Conservation (phyloP, 116 monocot species). For the Zostera marina region DNA sequence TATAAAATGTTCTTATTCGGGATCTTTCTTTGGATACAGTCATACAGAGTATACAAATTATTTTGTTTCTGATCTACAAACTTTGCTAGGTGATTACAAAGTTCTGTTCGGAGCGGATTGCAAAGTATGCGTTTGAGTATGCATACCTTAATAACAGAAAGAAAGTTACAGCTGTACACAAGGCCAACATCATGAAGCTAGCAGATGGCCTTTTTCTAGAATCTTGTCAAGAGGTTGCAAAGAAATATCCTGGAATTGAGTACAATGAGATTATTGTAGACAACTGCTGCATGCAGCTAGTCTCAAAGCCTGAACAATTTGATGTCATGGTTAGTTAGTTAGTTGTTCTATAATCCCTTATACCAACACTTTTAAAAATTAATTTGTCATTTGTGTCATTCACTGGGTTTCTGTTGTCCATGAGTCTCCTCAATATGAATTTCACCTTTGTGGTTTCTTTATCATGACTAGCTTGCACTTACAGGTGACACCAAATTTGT, state of each 20-base stretch:
- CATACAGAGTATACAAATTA: conserved; percentile 3
- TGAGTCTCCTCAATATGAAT: no score
- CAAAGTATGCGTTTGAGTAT: conserved; percentile 94
- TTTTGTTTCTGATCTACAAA: not conserved
- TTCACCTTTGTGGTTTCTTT: no score
- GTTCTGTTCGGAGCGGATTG: conserved; percentile 89
- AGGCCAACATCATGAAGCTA: conserved; percentile 94
- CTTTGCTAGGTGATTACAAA: conserved; percentile 84
- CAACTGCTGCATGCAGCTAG: conserved; percentile 92
- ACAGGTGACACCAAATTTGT: conserved; percentile 89
- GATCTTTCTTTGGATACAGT: conserved; percentile 2
- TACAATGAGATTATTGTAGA: conserved; percentile 86
- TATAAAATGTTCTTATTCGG: not conserved
- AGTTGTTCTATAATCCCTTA: not conserved
- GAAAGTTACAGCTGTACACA: conserved; percentile 88
- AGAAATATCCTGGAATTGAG: conserved; percentile 64
- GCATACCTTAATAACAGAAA: conserved; percentile 92
- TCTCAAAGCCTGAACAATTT: conserved; percentile 80
- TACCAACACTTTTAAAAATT: no score
- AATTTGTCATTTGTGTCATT: no score
- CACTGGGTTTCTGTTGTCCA: no score
- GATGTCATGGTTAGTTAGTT: conserved; percentile 92
- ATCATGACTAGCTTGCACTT: not conserved
- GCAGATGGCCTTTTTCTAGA: conserved; percentile 90
- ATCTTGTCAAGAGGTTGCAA: conserved; percentile 79